Evolutionary conservation across 2,329 filamentous ascomycete species (phyloP).

Genomic region (Erysiphe neolycopersici): DNA sequence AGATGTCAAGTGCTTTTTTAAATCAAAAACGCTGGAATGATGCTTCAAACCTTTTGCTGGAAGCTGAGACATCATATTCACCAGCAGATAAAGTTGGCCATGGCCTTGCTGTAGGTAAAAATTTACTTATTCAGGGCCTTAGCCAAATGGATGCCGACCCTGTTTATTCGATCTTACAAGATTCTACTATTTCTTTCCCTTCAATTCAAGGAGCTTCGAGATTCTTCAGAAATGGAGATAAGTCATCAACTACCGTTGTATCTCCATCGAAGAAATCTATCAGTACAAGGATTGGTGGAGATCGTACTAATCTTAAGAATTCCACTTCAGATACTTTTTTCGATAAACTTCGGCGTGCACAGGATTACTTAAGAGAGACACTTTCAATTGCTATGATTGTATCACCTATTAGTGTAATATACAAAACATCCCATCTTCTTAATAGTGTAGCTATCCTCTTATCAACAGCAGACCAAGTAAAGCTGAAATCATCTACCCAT

Average conservation of each 20-base stretch:
- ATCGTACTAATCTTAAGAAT: conserved; percentile 5
- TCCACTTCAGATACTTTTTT: conserved; percentile 15
- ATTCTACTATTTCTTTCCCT: conserved; percentile 76
- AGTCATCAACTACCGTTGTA: conserved; percentile 3
- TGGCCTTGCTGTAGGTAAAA: conserved; percentile 37
- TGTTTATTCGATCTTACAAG: conserved; percentile 69
- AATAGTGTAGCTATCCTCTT: conserved; percentile 39
- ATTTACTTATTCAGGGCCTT: conserved; percentile 39
- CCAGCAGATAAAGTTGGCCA: conserved; percentile 19
- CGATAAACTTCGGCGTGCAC: conserved; percentile 28
- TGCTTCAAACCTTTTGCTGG: conserved; percentile 27
- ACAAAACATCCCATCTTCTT: conserved; percentile 33
- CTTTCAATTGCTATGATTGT: conserved; percentile 21
- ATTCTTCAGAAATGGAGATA: conserved; percentile 6
- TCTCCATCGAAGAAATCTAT: conserved; percentile 8
- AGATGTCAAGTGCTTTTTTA: conserved; percentile 22
- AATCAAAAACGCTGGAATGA: conserved; percentile 24
- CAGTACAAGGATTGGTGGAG: conserved; percentile 2
- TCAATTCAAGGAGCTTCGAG: conserved; percentile 21
- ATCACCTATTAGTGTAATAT: conserved; percentile 29
- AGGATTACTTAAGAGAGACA: conserved; percentile 36
- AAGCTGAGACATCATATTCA: conserved; percentile 20
- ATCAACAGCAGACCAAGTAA: conserved; percentile 28
- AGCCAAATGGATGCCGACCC: conserved; percentile 53
- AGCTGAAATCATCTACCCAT: conserved; percentile 20